These are phyloP conservation scores for Fusarium sp. DNA, from an alignment of 2,329 filamentous ascomycete genomes.

Conservation along the genomic window DNA sequence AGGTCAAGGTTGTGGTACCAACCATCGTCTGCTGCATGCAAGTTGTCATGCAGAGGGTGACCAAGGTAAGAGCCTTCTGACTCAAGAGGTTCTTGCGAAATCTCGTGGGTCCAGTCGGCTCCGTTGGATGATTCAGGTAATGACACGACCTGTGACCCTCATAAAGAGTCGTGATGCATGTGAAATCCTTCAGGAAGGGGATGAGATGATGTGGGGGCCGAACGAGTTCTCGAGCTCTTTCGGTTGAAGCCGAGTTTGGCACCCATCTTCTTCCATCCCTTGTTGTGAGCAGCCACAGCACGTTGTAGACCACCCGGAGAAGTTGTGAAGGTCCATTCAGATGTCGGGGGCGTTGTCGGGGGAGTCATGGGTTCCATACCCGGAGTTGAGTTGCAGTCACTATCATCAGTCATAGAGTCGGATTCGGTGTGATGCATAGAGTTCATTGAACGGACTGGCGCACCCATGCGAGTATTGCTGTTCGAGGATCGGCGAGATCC, in stretches of 20 bases:
- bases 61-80: constrained; percentile 64
- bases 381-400: constrained; percentile 68
- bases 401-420: constrained; percentile 73
- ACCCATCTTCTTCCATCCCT: constrained; percentile 74
- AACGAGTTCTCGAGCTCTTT: constrained; percentile 62
- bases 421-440: constrained; percentile 62
- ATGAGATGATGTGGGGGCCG: constrained; percentile 60
- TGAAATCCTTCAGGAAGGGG: constrained; percentile 52
- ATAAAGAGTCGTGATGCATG: constrained; percentile 61
- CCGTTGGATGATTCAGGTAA: constrained; percentile 55
- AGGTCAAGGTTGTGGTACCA: constrained; percentile 37
- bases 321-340: constrained; percentile 65
- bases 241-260: constrained; percentile 70
- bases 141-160: constrained; percentile 70
- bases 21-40: constrained; percentile 35
- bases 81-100: constrained; percentile 33
- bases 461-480: constrained; percentile 52
- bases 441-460: constrained; percentile 52
- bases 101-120: constrained; percentile 40
- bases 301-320: constrained; percentile 67
- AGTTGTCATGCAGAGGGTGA: constrained; percentile 52
- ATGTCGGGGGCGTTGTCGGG: constrained; percentile 76
- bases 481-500: constrained; percentile 60
- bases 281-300: constrained; percentile 66
- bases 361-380: constrained; percentile 77